Percentiles rank a stretch among this genome's conserved stretches.
Conservation (phyloP, 1,284 basidiomycete species). For the Cystobasidium pallidum region DNA sequence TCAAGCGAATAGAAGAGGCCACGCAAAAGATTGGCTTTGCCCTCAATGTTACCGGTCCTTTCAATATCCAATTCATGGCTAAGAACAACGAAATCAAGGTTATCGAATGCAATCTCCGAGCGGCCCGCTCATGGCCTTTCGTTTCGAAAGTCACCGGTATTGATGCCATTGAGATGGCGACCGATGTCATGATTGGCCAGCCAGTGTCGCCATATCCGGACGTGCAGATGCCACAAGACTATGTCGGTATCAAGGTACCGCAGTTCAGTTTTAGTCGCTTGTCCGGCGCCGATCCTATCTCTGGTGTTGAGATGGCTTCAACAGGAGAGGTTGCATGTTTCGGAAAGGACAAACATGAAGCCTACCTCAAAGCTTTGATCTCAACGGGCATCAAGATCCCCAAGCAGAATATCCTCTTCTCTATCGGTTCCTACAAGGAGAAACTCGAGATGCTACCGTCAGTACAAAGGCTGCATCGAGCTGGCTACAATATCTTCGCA, state of each 20-base stretch:
- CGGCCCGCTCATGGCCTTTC: slow-evolving; percentile 97
- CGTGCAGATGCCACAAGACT: slow-evolving; percentile 75
- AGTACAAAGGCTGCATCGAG: slow-evolving; percentile 91
- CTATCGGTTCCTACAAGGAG: slow-evolving; percentile 94
- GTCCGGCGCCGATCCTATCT: slow-evolving; percentile 92
- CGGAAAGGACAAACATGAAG: slow-evolving; percentile 96
- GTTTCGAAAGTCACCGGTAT: slow-evolving; percentile 97
- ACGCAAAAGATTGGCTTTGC: slow-evolving; percentile 96
- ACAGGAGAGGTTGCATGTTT: slow-evolving; percentile 99
- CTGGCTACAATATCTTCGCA: slow-evolving; percentile 95
- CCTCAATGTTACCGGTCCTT: slow-evolving; percentile 97
- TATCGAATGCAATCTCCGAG: slow-evolving; percentile 98
- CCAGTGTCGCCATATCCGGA: slow-evolving; percentile 90
- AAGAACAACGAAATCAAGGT: slow-evolving; percentile 99
- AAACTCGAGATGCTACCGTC: slow-evolving; percentile 95
- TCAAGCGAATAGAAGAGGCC: slow-evolving; percentile 92
- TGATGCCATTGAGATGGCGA: slow-evolving; percentile 97
- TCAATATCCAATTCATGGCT: slow-evolving; percentile 99
- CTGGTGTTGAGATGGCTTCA: slow-evolving; percentile 99
- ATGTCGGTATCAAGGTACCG: slow-evolving; percentile 97
- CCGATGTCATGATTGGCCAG: slow-evolving; percentile 93
- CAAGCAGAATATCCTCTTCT: slow-evolving; percentile 93
- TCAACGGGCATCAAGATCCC: slow-evolving; percentile 93
- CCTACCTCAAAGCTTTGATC: slow-evolving; percentile 94
- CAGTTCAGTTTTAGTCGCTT: slow-evolving; percentile 97